Evolutionary conservation across 108 stramenopile genomes (phyloP).

Genomic region (Skeletonema marinoi): DNA sequence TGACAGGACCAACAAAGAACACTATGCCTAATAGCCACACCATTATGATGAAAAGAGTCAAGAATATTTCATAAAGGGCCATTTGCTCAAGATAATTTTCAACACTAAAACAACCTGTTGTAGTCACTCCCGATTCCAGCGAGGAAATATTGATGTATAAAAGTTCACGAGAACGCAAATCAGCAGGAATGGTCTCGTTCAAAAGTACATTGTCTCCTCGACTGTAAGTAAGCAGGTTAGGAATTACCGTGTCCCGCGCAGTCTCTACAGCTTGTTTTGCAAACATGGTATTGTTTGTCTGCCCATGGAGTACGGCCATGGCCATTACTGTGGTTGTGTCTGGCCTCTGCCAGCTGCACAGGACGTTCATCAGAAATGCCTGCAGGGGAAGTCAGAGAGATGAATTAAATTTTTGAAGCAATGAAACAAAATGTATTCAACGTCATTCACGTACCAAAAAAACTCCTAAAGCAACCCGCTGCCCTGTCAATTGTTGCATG

Average conservation of each 20-base stretch:
- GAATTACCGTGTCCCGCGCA: slow-evolving; percentile 58
- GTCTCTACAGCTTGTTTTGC: slow-evolving; percentile 51
- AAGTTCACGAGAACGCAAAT: slow-evolving; percentile 64
- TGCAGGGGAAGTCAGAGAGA: neutral
- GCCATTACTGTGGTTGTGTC: slow-evolving; percentile 4
- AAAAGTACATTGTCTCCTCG: slow-evolving; percentile 7
- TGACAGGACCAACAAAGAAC: slow-evolving; percentile 80
- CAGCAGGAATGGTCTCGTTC: slow-evolving; percentile 20
- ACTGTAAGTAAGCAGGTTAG: slow-evolving; percentile 52
- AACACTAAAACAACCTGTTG: slow-evolving; percentile 55
- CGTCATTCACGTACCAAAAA: slow-evolving; percentile 32
- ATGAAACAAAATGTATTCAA: neutral
- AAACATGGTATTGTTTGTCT: slow-evolving; percentile 27
- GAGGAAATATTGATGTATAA: slow-evolving; percentile 49
- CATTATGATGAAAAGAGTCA: slow-evolving; percentile 61
- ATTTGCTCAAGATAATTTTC: slow-evolving; percentile 11
- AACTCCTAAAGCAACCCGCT: slow-evolving; percentile 74
- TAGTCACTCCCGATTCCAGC: slow-evolving; percentile 3
- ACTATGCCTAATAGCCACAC: slow-evolving; percentile 79
- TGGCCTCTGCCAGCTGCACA: slow-evolving; percentile 30
- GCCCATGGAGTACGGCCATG: slow-evolving; percentile 38
- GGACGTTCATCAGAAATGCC: slow-evolving; percentile 49
- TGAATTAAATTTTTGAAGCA: neutral
- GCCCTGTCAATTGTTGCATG: slow-evolving; percentile 79
- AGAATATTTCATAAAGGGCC: slow-evolving; percentile 53